Evolutionary conservation across 1,284 basidiomycete genomes (phyloP), one percentile per base, ranked within the genome.

Genomic region (Ceratobasidium sp.): DNA sequence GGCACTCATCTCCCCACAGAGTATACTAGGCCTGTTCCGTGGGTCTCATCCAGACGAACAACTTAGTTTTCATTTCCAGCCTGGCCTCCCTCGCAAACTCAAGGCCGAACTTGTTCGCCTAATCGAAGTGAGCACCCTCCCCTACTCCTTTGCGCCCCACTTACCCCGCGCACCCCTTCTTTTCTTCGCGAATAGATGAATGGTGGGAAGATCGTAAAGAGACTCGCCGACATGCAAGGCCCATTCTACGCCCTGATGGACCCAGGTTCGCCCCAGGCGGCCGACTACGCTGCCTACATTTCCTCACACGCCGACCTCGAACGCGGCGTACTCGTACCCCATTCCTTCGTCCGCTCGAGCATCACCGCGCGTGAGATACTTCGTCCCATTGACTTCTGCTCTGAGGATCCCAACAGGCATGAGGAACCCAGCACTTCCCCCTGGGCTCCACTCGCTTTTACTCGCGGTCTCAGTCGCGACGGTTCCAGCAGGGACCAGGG

Each of bases 381-480:
- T 15, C 24, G 15, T 27, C 54, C 67, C 22, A 54, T 44, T 9
- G 67, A 71, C 0, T 71, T 71, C 56, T 54, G 59, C 44, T 22
- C 67, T 19, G 54, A 59, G 41, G 53, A 29, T 45, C 36, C 36
- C 50, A 47, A n/a, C 19, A 59, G 50, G 50, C 67, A 71, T 29
- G 54, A 54, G 67, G 67, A 57, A 9, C 3, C 54, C 53, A 44
- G 27, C 53, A 47, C 51, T n/a, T 8, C 62, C 19, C 36, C 22
- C 60, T 71, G 67, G 67, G 67, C 67, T 50, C 53, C 67, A 71
- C 67, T 71, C 29, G 67, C 67, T 29, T 71, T 71, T 19, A 71
- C 67, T 36, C 67, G 44, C 54, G 67, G 67, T 29, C 57, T 44
- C 8, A 53, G 54, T 50, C 67, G 67, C 33, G 22, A 48, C 31